Base-by-base conservation (phyloP, 1,284 basidiomycete genomes). In the Puccinia sorghi region DNA sequence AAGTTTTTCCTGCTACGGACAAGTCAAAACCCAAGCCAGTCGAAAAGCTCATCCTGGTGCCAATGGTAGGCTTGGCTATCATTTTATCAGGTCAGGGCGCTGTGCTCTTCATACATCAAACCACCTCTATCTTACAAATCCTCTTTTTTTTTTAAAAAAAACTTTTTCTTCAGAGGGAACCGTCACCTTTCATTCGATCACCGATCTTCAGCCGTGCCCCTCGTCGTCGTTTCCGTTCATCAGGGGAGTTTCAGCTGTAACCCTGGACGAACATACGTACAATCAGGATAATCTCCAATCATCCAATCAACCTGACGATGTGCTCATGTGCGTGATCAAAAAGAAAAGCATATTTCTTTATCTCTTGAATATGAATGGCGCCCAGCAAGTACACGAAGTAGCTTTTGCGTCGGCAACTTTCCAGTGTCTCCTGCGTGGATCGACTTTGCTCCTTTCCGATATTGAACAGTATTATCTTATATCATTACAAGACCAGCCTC, bases 61-160 rank as follows among this genome's bases (percentile, higher is more conserved):
- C 76, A 48, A 59, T 64, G 66, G 70, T 78, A 61, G 52, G 66
- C 46, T 69, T 78, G 66, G 76, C 76, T 25, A 57, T 78, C 27
- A 63, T 78, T 37, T 37, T 78, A 70, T 78, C 76, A 71, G 74
- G 74, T 77, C 54, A 46, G 64, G 52, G 61, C 74, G 72, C 39
- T 75, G 41, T n/a, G n/a, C 64, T 56, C 41, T 57, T n/a, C 22
- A 69, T 43, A 27, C 41, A 27, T 48, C 22, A 46, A 17, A 22
- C 22, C 22, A 32, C 17, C 46, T n/a, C 27, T 63, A 25, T 22
- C 37, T 57, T 37, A 25, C 27, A 54, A 48, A 46, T 54, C 27
- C 39, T 46, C 27, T 25, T n/a, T 66, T 20, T 52, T 76, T 22
- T 4, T 71, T 2, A 32, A 32, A 32, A 32, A 32, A 32, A 32